Evolutionary conservation across 2,329 filamentous ascomycete genomes (phyloP), one percentile per base, ranked within the genome.

Genomic region (Diaporthe caulivora): DNA sequence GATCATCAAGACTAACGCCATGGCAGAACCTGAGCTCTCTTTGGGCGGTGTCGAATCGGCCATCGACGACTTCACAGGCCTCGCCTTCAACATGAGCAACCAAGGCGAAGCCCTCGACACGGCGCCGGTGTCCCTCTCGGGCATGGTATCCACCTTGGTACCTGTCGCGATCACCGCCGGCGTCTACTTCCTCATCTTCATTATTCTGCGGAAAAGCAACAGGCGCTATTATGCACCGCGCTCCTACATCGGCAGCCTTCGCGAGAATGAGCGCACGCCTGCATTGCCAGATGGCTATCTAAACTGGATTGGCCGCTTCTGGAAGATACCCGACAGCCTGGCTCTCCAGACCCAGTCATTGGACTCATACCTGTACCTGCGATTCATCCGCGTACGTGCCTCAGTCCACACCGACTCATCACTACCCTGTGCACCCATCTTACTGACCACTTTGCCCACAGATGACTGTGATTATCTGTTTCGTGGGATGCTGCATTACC

Each of bases 401-500:
- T 18, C 21, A 18, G 2, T 9, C 9, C 24, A 13, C 3, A 42
- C 11, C 31, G 3, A 26, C 7, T 44, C 18, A 26, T 7, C 51
- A 55, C 11, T 34, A 24, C 51, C 65, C 6, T 6, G 26, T 34
- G 13, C 15, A 21, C 21, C 11, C 24, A 15, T 24, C 34, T 9
- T 57, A 44, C 65, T 69, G 29, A 69, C 62, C 9, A 18, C 44
- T 17, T 10, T 9, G 24, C 21, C 37, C 29, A 53, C 44, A 69
- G 65, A 70, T 75, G 64, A 72, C 74, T 15, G 65, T 75, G 40
- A n/a, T 75, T 26, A 72, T 97, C 77, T 95, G 93, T 83, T 89
- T 98, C 58, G 92, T 96, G 13, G 97, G 97, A 73, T 94, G 92
- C 79, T 86, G 89, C 77, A 92, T 98, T 74, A 95, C 94, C 24